phyloP scores from a whole-genome alignment of 1,284 basidiomycete genomes.

The Sanghuangporus baumii region DNA sequence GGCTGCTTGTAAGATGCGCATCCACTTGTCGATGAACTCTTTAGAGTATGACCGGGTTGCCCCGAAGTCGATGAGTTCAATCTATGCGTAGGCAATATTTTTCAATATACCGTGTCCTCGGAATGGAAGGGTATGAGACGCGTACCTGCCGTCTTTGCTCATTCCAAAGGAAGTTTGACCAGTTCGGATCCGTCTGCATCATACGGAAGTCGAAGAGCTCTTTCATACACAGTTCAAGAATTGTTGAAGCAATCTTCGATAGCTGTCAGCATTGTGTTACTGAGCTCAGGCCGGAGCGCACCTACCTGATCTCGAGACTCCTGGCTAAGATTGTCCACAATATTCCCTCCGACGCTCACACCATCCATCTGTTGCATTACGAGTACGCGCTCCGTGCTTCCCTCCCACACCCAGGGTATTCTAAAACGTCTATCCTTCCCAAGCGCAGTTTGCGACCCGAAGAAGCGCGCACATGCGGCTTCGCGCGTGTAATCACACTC shows the following conservation, averaged over 20 bases:
- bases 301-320: conserved; percentile 70
- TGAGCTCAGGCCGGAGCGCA: neutral
- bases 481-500: conserved; percentile 95
- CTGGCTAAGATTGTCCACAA: conserved; percentile 49
- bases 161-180: conserved; percentile 96
- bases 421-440: conserved; percentile 65
- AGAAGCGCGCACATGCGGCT: conserved; percentile 66
- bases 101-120: neutral
- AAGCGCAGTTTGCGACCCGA: conserved; percentile 48
- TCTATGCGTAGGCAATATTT: conserved; percentile 31
- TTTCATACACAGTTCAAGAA: conserved; percentile 83
- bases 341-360: conserved; percentile 68
- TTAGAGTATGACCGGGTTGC: conserved; percentile 86
- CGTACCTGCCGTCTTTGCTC: conserved; percentile 44
- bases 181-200: conserved; percentile 99
- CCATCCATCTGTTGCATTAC: conserved; percentile 89
- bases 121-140: neutral
- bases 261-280: neutral
- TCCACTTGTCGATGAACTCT: conserved; percentile 88
- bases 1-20: conserved; percentile 75
- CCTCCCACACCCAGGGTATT: conserved; percentile 83
- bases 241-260: conserved; percentile 71
- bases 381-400: conserved; percentile 77
- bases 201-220: conserved; percentile 89
- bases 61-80: conserved; percentile 95